Base-by-base conservation (phyloP, 306 rosid genomes). In the barrel medic (Medicago truncatula) region DNA sequence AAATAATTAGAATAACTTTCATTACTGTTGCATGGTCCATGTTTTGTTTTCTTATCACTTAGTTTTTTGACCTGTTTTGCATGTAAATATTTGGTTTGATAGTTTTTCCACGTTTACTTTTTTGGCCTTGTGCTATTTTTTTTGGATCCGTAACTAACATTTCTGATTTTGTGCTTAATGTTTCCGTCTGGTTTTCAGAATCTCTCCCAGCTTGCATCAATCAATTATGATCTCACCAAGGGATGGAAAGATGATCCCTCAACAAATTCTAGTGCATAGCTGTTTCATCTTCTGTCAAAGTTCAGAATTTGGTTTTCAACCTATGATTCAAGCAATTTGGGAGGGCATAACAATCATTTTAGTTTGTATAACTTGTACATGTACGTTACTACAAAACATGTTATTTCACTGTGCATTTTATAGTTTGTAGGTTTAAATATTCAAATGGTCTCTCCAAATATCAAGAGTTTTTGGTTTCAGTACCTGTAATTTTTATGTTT, bases 151-250 rank as follows among this genome's bases (percentile, higher is more conserved):
- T 74, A 40, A 36, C 40, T 47, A 14, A 14, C 8, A 49, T 36
- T 17, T 44, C 18, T 12, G 47, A 7, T 77, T 69, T 18, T 16
- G 60, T 28, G 39, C 23, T 68, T 67, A 16, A 11, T 76, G 52
- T 67, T 72, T 84, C 54, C 69, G 74, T 77, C 83, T 87, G 84
- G 68, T 81, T 82, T 60, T 69, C 92, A 96, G 99, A 96, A 96
- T 87, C 97, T 96, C 81, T 96, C 99, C 50, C 97, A 96, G 96
- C 97, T 96, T 77, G 99, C 97, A 25, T 96, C 99, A 74, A 96
- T 96, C 96, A 96, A 96, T 87, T 96, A 96, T 61, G 99, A 96
- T 81, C 88, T 96, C 72, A 81, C 93, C 25, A 92, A 96, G 86
- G 97, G 97, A 82, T 90, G 75, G 84, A 90, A 92, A 88, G 98